phyloP scores from a whole-genome alignment of 306 rosid genomes.

The Cucumis sativus region Cucumber_9930_V3 NC_026657.2:10013001-10013500 shows the following conservation, averaged over 20 bases:
- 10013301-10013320: background rate
- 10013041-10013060: background rate
- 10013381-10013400: constrained; percentile 63
- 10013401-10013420: constrained; percentile 94
- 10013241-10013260: background rate
- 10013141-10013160: background rate
- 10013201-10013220: background rate
- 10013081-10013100: background rate
- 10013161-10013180: background rate
- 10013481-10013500: constrained; percentile 95
- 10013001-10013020: background rate
- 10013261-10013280: background rate
- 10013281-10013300: background rate
- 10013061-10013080: background rate
- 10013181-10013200: background rate
- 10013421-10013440: constrained; percentile 77
- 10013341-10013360: constrained; percentile 3
- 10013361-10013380: background rate
- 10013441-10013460: constrained; percentile 75
- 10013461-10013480: constrained; percentile 96
- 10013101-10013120: background rate
- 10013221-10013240: background rate
- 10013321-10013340: background rate
- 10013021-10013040: background rate
- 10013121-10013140: background rate